Conservation (phyloP, 1,139 yeast genomes). For the Sugiyamaella sp. region DNA sequence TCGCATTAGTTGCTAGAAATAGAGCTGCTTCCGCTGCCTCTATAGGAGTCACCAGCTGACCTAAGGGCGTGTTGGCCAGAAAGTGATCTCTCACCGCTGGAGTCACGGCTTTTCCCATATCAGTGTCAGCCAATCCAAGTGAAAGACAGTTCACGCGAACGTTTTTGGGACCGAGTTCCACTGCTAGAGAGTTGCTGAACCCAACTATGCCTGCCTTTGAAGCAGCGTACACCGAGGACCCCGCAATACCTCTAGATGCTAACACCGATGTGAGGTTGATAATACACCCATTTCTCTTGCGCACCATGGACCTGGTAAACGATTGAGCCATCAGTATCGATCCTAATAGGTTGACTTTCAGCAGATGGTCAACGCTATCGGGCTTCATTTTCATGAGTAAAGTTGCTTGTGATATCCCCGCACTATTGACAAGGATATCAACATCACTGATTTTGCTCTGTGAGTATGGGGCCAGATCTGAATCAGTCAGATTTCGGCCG, state of each 20-base stretch:
- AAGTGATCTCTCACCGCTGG: constrained; percentile 27
- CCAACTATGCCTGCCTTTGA: constrained; percentile 74
- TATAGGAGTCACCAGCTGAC: constrained; percentile 36
- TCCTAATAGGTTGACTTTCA: constrained; percentile 65
- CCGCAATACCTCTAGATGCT: constrained; percentile 54
- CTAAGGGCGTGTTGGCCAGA: constrained; percentile 30
- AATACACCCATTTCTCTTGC: constrained; percentile 45
- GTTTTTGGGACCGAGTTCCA: constrained; percentile 56
- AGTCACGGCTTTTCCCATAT: constrained; percentile 50
- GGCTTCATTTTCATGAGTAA: constrained; percentile 53
- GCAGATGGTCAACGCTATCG: constrained; percentile 51
- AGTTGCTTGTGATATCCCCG: constrained; percentile 72
- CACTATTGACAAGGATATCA: constrained; percentile 70
- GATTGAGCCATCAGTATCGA: constrained; percentile 63
- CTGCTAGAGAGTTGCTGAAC: constrained; percentile 63
- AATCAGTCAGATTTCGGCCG: constrained; percentile 12
- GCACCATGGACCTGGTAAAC: constrained; percentile 54
- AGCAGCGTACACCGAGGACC: constrained; percentile 78
- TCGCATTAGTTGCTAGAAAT: constrained; percentile 34
- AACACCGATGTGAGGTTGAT: constrained; percentile 77
- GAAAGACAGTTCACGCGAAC: constrained; percentile 66
- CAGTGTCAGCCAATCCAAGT: constrained; percentile 82
- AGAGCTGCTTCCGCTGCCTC: constrained; percentile 44
- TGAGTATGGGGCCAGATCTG: constrained; percentile 7
- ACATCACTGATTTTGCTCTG: constrained; percentile 28